Percentiles rank a stretch among this genome's conserved stretches.
phyloP scores from a whole-genome alignment of 208 protist genomes.

The Entamoeba moshkovskii region DNA sequence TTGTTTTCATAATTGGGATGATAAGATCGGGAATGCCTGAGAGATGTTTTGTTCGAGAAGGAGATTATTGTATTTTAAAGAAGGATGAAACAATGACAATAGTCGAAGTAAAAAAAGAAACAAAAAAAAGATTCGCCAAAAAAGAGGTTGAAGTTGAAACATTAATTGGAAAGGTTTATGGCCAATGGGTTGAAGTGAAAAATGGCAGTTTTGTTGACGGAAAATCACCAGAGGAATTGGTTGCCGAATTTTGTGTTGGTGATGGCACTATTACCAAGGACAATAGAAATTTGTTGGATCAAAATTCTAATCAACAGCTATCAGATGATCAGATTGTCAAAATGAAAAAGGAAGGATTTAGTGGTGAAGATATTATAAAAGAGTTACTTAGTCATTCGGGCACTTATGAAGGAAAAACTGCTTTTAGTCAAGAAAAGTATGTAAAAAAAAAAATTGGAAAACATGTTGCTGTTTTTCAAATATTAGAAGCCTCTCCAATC shows the following conservation, averaged over 20 bases:
- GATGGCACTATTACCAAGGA: neutral
- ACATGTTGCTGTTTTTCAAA: neutral
- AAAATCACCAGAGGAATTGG: neutral
- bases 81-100: neutral
- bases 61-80: neutral
- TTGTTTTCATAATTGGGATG: no score
- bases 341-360: neutral
- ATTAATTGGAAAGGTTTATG: neutral
- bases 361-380: neutral
- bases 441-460: neutral
- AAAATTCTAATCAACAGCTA: neutral
- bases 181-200: neutral
- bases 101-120: neutral
- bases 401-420: neutral
- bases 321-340: neutral
- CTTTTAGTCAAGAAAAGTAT: neutral
- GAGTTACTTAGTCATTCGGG: neutral
- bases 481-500: neutral
- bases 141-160: neutral
- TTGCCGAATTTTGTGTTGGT: neutral
- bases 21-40: no score
- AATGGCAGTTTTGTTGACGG: neutral
- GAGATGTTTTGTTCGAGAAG: neutral
- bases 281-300: neutral
- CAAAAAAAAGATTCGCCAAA: neutral